These are phyloP conservation scores for Serendipita sp. DNA, from an alignment of 768 basidiomycete species.

Conservation along the genomic window DNA sequence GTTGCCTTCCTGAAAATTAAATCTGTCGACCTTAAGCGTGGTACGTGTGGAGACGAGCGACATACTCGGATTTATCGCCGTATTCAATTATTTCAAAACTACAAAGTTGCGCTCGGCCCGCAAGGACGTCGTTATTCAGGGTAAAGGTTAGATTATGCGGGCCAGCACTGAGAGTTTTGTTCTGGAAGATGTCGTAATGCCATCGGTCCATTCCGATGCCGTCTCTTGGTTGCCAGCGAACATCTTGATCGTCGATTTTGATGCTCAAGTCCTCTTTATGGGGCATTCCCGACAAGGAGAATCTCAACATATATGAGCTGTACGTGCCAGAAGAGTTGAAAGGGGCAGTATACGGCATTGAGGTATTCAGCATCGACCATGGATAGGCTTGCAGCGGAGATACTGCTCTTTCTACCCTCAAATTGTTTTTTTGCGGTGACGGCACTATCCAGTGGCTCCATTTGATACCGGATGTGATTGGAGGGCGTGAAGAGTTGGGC, in stretches of 20 bases:
- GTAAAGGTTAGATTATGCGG: constrained; percentile 43
- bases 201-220: constrained; percentile 54
- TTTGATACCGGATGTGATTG: constrained; percentile 23
- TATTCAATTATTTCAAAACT: constrained; percentile 61
- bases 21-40: constrained; percentile 25
- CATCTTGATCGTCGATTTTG: constrained; percentile 40
- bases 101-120: constrained; percentile 55
- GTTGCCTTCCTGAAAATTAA: constrained; percentile 36
- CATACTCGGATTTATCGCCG: constrained; percentile 44
- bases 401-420: constrained; percentile 44
- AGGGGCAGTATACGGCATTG: constrained; percentile 37
- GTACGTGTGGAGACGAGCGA: constrained; percentile 5
- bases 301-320: constrained; percentile 41
- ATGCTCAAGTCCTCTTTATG: constrained; percentile 34
- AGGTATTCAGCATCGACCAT: constrained; percentile 53
- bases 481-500: constrained; percentile 26
- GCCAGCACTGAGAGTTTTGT: constrained; percentile 28
- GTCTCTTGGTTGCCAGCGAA: constrained; percentile 39
- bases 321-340: constrained; percentile 53
- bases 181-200: constrained; percentile 47
- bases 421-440: not conserved
- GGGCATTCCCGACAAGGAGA: constrained; percentile 60
- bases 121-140: constrained; percentile 29
- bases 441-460: constrained; percentile 55
- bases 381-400: constrained; percentile 66